Percentiles rank a stretch among this genome's conserved stretches.
Evolutionary conservation across 2,329 filamentous ascomycete genomes (phyloP).

Genomic region (Aspergillus sp.): DNA sequence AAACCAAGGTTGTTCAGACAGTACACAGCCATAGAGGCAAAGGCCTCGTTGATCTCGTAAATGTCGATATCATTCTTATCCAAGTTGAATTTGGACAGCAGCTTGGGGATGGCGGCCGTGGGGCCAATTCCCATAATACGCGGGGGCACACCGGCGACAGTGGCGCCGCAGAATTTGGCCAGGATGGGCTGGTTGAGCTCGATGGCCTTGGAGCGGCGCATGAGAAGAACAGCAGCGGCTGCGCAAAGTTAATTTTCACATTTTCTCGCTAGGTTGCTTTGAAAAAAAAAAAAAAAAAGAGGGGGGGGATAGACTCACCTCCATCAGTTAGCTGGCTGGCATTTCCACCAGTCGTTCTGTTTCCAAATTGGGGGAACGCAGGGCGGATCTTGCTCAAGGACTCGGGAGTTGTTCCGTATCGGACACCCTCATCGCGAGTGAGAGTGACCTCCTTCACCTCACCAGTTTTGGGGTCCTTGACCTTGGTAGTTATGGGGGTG

Average conservation of each 20-base stretch:
- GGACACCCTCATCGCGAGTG: conserved; percentile 82
- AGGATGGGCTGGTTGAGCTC: conserved; percentile 86
- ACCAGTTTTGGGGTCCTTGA: conserved; percentile 80
- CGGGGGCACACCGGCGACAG: conserved; percentile 82
- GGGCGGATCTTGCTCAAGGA: conserved; percentile 75
- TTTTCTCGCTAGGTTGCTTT: neutral
- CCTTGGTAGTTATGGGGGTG: conserved; percentile 72
- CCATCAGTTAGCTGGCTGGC: conserved; percentile 94
- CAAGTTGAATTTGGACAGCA: conserved; percentile 74
- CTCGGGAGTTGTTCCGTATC: conserved; percentile 84
- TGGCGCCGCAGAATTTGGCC: conserved; percentile 90
- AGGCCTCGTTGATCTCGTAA: conserved; percentile 94
- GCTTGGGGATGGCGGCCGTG: conserved; percentile 66
- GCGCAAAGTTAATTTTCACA: conserved; percentile 7
- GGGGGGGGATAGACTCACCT: conserved; percentile 41
- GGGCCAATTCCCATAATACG: conserved; percentile 88
- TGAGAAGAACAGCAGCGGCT: conserved; percentile 82
- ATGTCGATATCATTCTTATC: conserved; percentile 80
- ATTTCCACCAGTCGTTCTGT: conserved; percentile 85
- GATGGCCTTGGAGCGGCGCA: conserved; percentile 88
- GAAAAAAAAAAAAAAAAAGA: conserved; percentile 1
- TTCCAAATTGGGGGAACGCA: conserved; percentile 86
- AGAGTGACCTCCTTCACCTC: conserved; percentile 73
- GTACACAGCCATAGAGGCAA: conserved; percentile 96
- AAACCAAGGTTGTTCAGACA: conserved; percentile 65